Base-by-base conservation (phyloP, 2,329 filamentous ascomycete genomes). In the Trichothecium roseum region DNA sequence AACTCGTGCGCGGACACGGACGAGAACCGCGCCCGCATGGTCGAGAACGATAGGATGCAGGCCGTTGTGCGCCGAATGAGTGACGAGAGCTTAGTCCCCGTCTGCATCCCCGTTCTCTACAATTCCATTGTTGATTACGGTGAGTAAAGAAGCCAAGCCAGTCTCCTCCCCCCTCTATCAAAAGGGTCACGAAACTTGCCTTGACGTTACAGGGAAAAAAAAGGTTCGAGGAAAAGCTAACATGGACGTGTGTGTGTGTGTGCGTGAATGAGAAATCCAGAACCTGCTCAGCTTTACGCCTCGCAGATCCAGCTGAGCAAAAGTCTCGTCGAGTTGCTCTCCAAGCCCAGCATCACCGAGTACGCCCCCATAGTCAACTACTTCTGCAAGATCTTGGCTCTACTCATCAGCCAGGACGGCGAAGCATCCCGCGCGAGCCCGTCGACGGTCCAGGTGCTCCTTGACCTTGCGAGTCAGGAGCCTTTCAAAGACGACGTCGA, bases 1-100 rank as follows among this genome's bases (percentile, higher is more conserved):
- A 81, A 81, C 49, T 70, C 71, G 8, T 78, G 72, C 42, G 76
- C 75, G 15, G 75, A 80, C 43, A 72, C 69, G 43, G 74, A 81
- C 47, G 67, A 72, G 40, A 81, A 80, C 45, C 63, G 76, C 38
- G 68, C 62, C 6, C 63, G 67, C 1, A 63, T 79, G 3, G 62
- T 78, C 4, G 56, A 64, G 1, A 62, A 64, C 12, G 63, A 63
- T 32, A 60, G 63, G 17, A 47, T 80, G 10, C 46, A 55, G 3
- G 53, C 57, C 22, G 59, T 81, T 37, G 64, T 73, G 22, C 44
- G 54, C 3, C 59, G 72, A 26, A 52, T 79, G 8, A 43, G 55
- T 12, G 52, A 72, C 27, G 63, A 72, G 33, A 51, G 55, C 0
- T 44, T 78, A 14, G 52, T 75, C 7, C 53, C 62, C 0, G 72